Conservation (phyloP, 495 filamentous ascomycete genomes). For the Podospora australis region DNA sequence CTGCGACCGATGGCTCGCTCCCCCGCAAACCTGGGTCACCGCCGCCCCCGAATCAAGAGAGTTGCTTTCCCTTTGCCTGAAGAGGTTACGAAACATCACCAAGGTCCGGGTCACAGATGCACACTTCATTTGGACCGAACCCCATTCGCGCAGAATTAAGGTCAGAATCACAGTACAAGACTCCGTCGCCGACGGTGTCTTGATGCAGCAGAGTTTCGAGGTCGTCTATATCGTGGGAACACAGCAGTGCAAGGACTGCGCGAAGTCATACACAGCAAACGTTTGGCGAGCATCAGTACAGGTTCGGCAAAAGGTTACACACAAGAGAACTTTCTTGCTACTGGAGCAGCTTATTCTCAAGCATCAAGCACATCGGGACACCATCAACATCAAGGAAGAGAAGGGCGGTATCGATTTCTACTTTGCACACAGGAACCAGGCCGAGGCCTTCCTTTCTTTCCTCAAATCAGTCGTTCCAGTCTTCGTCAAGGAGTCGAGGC, state of each 20-base stretch:
- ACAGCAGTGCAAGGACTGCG: slow-evolving; percentile 87
- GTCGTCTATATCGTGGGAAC: slow-evolving; percentile 83
- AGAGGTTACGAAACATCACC: slow-evolving; percentile 69
- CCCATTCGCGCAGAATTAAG: slow-evolving; percentile 82
- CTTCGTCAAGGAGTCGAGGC: slow-evolving; percentile 74
- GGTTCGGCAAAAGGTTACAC: slow-evolving; percentile 91
- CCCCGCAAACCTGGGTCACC: slow-evolving; percentile 76
- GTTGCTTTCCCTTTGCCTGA: slow-evolving; percentile 80
- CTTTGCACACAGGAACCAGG: slow-evolving; percentile 81
- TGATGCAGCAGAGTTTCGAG: slow-evolving; percentile 91
- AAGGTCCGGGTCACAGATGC: slow-evolving; percentile 92
- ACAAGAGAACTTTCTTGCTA: slow-evolving; percentile 95
- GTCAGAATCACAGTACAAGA: slow-evolving; percentile 90
- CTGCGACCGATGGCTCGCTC: slow-evolving; percentile 90
- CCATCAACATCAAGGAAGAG: slow-evolving; percentile 93
- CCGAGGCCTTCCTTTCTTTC: slow-evolving; percentile 90
- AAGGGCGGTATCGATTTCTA: slow-evolving; percentile 94
- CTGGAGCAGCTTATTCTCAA: slow-evolving; percentile 96
- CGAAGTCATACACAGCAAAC: slow-evolving; percentile 91
- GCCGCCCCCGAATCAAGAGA: slow-evolving; percentile 82
- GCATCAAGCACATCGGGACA: slow-evolving; percentile 83
- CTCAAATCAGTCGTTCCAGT: slow-evolving; percentile 73
- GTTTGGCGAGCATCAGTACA: slow-evolving; percentile 59
- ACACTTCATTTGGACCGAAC: slow-evolving; percentile 96
- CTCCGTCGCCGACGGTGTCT: slow-evolving; percentile 60